These are phyloP conservation scores for Aspergillus ibericus DNA, from an alignment of 2,329 filamentous ascomycete genomes.

Conservation along the genomic window DNA sequence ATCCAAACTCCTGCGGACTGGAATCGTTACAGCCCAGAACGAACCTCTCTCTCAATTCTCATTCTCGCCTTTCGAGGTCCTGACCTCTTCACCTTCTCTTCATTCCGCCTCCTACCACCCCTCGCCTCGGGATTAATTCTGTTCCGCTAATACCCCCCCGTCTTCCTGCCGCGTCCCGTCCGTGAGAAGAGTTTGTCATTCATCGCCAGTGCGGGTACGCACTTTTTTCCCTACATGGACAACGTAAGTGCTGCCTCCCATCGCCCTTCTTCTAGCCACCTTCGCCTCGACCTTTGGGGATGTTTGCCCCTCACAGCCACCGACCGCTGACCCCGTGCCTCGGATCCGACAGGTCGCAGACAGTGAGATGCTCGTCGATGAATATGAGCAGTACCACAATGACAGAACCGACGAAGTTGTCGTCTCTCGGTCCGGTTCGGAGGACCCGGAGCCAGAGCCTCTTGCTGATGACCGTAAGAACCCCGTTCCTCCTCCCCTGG, in stretches of 20 bases:
- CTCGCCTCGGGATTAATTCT: neutral
- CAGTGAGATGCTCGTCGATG: conserved; percentile 64
- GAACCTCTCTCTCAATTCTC: conserved; percentile 7
- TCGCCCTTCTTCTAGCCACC: neutral
- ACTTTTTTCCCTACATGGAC: conserved; percentile 44
- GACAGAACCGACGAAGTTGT: conserved; percentile 63
- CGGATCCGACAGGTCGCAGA: conserved; percentile 50
- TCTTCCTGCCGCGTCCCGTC: conserved; percentile 10
- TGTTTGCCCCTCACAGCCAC: neutral
- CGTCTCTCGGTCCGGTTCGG: conserved; percentile 60
- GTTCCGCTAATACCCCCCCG: conserved; percentile 6
- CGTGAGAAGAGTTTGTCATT: conserved; percentile 26
- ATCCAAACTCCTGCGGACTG: conserved; percentile 24
- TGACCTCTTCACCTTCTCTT: conserved; percentile 21
- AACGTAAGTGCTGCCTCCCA: conserved; percentile 38
- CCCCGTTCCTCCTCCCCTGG: conserved; percentile 4
- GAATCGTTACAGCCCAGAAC: conserved; percentile 6
- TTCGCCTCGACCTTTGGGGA: neutral
- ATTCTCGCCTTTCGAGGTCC: conserved; percentile 22
- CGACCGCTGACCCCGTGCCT: conserved; percentile 15
- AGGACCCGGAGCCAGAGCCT: conserved; percentile 57
- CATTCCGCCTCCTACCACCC: conserved; percentile 4
- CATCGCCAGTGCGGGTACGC: conserved; percentile 34
- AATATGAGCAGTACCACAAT: conserved; percentile 58
- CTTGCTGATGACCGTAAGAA: conserved; percentile 59